Conservation (phyloP, 495 filamentous ascomycete species). For the Lasiosphaeria ovina region DNA sequence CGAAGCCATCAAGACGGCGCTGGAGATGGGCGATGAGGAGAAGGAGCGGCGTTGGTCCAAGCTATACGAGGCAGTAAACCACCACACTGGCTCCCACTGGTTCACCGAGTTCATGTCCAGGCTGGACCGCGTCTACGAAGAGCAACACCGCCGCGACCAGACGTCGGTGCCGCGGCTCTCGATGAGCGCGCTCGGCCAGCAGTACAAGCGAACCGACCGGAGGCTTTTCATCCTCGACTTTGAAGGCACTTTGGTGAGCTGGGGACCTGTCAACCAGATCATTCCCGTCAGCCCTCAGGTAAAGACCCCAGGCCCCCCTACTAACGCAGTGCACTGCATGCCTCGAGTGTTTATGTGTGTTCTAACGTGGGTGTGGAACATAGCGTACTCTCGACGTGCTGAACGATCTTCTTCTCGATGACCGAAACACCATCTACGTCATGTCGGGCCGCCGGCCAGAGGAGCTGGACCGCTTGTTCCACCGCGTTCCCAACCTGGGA, state of each 20-base stretch:
- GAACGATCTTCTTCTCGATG: constrained; percentile 73
- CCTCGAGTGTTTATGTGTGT: neutral
- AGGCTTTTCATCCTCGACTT: constrained; percentile 88
- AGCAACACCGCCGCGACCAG: constrained; percentile 78
- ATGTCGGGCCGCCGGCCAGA: constrained; percentile 85
- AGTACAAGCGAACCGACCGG: constrained; percentile 61
- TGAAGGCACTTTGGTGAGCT: constrained; percentile 85
- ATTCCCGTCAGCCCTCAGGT: constrained; percentile 78
- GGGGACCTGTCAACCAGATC: constrained; percentile 74
- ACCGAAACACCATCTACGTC: constrained; percentile 82
- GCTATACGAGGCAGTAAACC: constrained; percentile 70
- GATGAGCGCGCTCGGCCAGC: constrained; percentile 55
- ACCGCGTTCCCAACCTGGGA: constrained; percentile 71
- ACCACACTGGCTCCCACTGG: constrained; percentile 82
- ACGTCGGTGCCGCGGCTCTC: constrained; percentile 82
- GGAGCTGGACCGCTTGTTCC: constrained; percentile 83
- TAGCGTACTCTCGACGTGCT: constrained; percentile 73
- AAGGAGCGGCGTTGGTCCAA: constrained; percentile 70
- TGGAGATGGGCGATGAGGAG: constrained; percentile 72
- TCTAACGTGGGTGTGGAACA: constrained; percentile 14
- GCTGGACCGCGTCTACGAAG: constrained; percentile 70
- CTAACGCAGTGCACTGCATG: no score
- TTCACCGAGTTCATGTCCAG: constrained; percentile 67
- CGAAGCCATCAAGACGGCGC: constrained; percentile 73
- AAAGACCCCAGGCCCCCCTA: neutral